Evolutionary conservation across 306 rosid species (phyloP), one percentile per base, ranked within the genome.

Genomic region (Citrullus colocynthis): DNA sequence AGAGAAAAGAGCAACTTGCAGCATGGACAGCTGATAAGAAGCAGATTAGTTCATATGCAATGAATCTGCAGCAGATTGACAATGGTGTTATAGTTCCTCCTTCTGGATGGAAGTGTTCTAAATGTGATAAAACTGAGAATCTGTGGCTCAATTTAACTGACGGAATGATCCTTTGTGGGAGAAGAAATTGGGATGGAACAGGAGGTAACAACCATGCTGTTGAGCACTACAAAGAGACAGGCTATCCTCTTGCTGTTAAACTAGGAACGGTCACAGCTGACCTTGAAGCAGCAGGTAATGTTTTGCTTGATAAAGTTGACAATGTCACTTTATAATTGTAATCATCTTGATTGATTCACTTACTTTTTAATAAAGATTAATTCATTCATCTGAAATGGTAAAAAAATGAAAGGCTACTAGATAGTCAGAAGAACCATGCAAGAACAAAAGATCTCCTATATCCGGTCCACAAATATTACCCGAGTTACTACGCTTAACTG

Each of bases 121-220:
- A 95, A 85, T 95, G 99, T 88, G 97, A 95, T 37, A 92, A 92
- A 87, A 87, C 80, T 48, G 97, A 92, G 8, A 95, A 95, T 83
- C 97, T 95, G 64, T 95, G 99, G 99, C 86, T 95, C 63, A 95
- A 95, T 85, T 83, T 95, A 78, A 89, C 97, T 44, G 97, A 95
- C 82, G 99, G 99, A 67, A 78, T 56, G 86, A 92, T 91, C 69
- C 91, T 89, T 72, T 95, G 99, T 82, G 99, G 97, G 86, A 89
- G 99, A 83, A 90, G 37, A 86, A 95, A 89, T 76, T 95, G 97
- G 97, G 99, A 92, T 79, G 97, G 99, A 64, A 92, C 79, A 71
- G 99, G 99, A 75, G 99, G 99, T 56, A 95, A 95, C 84, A 84
- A 95, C 85, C 99, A 95, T 82, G 99, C 99, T 16, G 34, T 90